Evolutionary conservation across 495 filamentous ascomycete genomes (phyloP).

Genomic region (Neurospora cerealis): DNA sequence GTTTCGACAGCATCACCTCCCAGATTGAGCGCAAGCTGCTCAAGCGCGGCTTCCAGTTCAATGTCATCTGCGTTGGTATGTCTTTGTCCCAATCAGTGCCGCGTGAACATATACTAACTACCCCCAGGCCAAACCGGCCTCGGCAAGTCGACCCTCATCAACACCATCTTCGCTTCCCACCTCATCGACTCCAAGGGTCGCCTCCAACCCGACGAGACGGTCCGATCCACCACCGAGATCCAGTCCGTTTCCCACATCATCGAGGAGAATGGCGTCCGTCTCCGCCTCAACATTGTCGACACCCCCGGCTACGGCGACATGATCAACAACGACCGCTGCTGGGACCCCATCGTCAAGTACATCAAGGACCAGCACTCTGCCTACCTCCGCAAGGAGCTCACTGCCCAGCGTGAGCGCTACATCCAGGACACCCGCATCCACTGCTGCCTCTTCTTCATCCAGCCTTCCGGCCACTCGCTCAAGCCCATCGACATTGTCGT

Average conservation of each 20-base stretch:
- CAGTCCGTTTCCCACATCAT: slow-evolving; percentile 96
- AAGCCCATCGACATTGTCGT: slow-evolving; percentile 99
- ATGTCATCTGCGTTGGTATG: slow-evolving; percentile 99
- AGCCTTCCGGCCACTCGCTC: slow-evolving; percentile 90
- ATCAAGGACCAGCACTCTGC: slow-evolving; percentile 99
- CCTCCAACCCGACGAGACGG: slow-evolving; percentile 78
- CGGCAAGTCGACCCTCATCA: slow-evolving; percentile 97
- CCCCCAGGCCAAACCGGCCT: slow-evolving; percentile 86
- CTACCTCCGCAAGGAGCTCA: slow-evolving; percentile 98
- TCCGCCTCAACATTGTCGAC: slow-evolving; percentile 94
- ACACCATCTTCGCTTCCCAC: slow-evolving; percentile 99
- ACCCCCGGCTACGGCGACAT: slow-evolving; percentile 97
- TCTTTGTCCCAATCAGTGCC: slow-evolving; percentile 14
- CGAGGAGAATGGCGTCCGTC: slow-evolving; percentile 97
- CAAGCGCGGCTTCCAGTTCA: slow-evolving; percentile 99
- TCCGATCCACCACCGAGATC: slow-evolving; percentile 95
- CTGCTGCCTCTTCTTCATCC: slow-evolving; percentile 99
- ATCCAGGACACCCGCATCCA: slow-evolving; percentile 98
- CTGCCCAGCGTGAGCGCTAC: slow-evolving; percentile 98
- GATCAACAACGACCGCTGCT: slow-evolving; percentile 99
- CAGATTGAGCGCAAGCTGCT: slow-evolving; percentile 99
- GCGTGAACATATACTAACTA: background rate
- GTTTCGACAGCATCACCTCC: slow-evolving; percentile 97
- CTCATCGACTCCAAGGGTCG: slow-evolving; percentile 98
- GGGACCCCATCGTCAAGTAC: slow-evolving; percentile 99